Base-by-base conservation (phyloP, 345 rosid genomes). In the Bruguiera sexangula region DNA sequence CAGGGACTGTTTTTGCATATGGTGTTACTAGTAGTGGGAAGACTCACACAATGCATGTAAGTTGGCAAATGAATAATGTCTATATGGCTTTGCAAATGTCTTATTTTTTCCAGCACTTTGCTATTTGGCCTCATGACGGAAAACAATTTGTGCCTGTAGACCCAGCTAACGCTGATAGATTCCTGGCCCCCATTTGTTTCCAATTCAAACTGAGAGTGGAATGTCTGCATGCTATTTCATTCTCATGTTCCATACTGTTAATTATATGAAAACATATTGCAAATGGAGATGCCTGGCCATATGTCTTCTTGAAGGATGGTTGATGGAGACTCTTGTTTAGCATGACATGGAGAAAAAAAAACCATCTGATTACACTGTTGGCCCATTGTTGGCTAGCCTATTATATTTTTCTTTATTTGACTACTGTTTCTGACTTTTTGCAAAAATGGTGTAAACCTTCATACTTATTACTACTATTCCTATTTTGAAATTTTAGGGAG, bases 1-100 rank as follows among this genome's bases (percentile, higher is more conserved):
- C 82, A 94, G 98, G 97, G 56, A 91, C 97, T 27, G 94, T 94
- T 51, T 94, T 94, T 89, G 98, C 98, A 21, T 94, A 94, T 88
- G 97, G 98, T 71, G 98, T 91, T 75, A 91, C 98, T 62, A 92
- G 98, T 61, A 92, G 96, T 66, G 96, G 98, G 73, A 92, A 92
- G 85, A 92, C 96, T 77, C 98, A 90, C 70, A 92, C 98, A 57
- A 92, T 92, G 98, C 98, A 92, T 71, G 95, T 90, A 88, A 87
- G 98, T 82, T 36, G 43, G 29, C 24, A 65, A 56, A 60, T 59
- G 63, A 53, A 67, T 58, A 43, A 57, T 36, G 13, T 66, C 13
- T 54, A 21, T 66, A 43, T 21, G 5, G 19, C 36, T 24, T 58
- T 51, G 36, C 13, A 24, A 56, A 36, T 51, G 0, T 65, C n/a